phyloP scores from a whole-genome alignment of 2,329 filamentous ascomycete species.

The Trematosphaeria pertusa region DNA sequence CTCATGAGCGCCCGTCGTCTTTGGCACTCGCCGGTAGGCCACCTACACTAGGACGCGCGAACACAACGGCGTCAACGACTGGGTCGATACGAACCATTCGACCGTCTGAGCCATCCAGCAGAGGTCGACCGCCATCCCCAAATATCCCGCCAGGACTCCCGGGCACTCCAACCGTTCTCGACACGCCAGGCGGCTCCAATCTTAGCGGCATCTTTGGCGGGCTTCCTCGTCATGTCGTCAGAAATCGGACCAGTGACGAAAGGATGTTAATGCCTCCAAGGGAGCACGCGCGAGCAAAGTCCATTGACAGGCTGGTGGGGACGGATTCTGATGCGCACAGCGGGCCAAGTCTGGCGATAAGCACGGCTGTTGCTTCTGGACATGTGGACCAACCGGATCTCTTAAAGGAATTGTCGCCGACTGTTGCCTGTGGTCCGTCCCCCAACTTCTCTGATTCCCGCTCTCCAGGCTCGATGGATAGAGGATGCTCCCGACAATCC shows the following conservation, averaged over 20 bases:
- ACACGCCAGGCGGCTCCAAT: slow-evolving; percentile 51
- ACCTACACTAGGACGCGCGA: slow-evolving; percentile 47
- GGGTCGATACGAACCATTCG: slow-evolving; percentile 55
- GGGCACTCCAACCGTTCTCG: slow-evolving; percentile 52
- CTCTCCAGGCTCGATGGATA: slow-evolving; percentile 26
- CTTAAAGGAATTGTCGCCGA: slow-evolving; percentile 50
- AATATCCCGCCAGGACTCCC: slow-evolving; percentile 52
- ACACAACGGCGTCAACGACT: slow-evolving; percentile 50
- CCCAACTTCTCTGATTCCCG: slow-evolving; percentile 53
- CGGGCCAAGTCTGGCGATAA: slow-evolving; percentile 69
- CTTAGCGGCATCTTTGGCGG: slow-evolving; percentile 56
- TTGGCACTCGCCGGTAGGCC: slow-evolving; percentile 22
- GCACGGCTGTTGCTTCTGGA: slow-evolving; percentile 67
- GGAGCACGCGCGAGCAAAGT: slow-evolving; percentile 61
- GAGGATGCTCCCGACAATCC: slow-evolving; percentile 46
- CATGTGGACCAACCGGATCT: slow-evolving; percentile 60
- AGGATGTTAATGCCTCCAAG: slow-evolving; percentile 50
- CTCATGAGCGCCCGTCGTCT: slow-evolving; percentile 25
- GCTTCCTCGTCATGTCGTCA: slow-evolving; percentile 55
- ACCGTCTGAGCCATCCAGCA: slow-evolving; percentile 45
- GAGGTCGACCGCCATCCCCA: slow-evolving; percentile 43
- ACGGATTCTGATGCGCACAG: slow-evolving; percentile 68
- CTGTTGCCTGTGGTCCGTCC: slow-evolving; percentile 43
- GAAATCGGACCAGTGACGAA: slow-evolving; percentile 51
- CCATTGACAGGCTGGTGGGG: slow-evolving; percentile 68